Conservation (phyloP, 257 asterid genomes). For the Thymus quinquecostatus region DNA sequence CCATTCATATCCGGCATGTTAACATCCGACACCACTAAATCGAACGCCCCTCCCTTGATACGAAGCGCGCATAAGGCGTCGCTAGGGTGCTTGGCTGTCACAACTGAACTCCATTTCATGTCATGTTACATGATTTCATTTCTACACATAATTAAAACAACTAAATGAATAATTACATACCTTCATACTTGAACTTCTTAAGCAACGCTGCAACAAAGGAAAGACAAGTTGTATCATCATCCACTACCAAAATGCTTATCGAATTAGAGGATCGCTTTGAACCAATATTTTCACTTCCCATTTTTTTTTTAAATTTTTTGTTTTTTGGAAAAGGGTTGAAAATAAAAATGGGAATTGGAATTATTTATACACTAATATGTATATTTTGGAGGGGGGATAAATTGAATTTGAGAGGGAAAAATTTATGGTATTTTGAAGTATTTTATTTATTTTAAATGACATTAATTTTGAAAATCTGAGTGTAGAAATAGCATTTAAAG, state of each 20-base stretch:
- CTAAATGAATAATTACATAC: slow-evolving; percentile 22
- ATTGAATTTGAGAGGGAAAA: background rate
- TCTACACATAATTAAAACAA: too few relatives aligned
- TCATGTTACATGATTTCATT: too few relatives aligned
- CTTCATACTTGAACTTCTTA: slow-evolving; percentile 46
- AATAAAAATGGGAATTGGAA: background rate
- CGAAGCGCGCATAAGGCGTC: slow-evolving; percentile 59
- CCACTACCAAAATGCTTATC: slow-evolving; percentile 56
- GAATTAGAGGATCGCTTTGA: slow-evolving; percentile 7
- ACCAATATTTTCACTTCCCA: slow-evolving; percentile 33
- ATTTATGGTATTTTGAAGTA: background rate
- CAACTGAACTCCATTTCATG: slow-evolving; percentile 37
- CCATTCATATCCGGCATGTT: slow-evolving; percentile 64
- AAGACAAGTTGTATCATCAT: slow-evolving; percentile 58
- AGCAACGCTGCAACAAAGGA: slow-evolving; percentile 55
- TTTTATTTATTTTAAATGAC: background rate
- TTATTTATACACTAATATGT: background rate
- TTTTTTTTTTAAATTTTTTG: background rate
- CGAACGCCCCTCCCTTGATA: slow-evolving; percentile 37
- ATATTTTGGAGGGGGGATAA: background rate
- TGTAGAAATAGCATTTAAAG: slow-evolving; percentile 27
- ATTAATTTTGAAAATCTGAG: slow-evolving; percentile 23
- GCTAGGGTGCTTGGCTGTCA: slow-evolving; percentile 48
- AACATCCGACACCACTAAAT: slow-evolving; percentile 57
- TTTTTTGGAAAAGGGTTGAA: slow-evolving; percentile 24